Conservation (phyloP, 768 basidiomycete genomes). For the Lentinula raphanica region DNA sequence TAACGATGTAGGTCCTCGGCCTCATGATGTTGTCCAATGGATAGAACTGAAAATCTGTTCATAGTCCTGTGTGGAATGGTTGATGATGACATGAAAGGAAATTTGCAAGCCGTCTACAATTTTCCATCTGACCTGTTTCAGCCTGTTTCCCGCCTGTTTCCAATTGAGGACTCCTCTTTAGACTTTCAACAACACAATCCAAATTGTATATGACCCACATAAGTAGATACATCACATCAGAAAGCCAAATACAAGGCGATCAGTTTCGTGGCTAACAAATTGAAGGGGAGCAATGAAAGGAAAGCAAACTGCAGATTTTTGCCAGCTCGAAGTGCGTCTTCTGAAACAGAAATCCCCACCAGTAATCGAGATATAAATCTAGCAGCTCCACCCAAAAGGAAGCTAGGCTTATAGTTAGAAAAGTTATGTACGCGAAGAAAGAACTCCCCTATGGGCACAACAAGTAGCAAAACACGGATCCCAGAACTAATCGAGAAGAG, state of each 20-base stretch:
- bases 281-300: background rate
- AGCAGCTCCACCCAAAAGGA: background rate
- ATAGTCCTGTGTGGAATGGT: too few species aligned
- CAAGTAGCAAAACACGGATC: background rate
- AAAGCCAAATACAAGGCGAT: background rate
- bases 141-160: too few species aligned
- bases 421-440: background rate
- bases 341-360: background rate
- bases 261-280: background rate
- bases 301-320: slow-evolving; percentile 1
- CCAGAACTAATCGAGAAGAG: slow-evolving; percentile 2
- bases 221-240: background rate
- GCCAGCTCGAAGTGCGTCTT: slow-evolving; percentile 2
- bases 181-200: too few species aligned
- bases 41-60: too few species aligned
- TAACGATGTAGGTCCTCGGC: too few species aligned
- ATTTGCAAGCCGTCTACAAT: too few species aligned
- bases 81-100: too few species aligned
- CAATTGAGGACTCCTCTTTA: too few species aligned
- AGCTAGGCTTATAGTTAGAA: background rate
- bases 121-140: too few species aligned
- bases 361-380: slow-evolving; percentile 5
- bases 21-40: too few species aligned
- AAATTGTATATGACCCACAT: too few species aligned
- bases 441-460: background rate